phyloP scores from a whole-genome alignment of 345 rosid species.

The Clausena lansium region DNA sequence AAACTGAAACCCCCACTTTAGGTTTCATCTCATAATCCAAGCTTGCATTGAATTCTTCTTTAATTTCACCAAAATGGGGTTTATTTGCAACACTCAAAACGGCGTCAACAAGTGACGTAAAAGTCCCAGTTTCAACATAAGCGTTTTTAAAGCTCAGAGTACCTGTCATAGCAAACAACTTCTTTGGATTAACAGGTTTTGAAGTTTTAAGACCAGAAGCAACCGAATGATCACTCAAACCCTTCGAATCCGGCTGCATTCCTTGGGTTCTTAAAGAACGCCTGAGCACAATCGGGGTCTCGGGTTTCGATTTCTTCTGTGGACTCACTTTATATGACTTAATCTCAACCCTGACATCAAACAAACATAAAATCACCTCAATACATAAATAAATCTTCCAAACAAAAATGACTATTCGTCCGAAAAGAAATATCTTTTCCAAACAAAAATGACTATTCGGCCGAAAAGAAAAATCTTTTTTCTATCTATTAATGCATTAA shows the following conservation, averaged over 20 bases:
- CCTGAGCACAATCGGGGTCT: slow-evolving; percentile 51
- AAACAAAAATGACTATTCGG: background rate
- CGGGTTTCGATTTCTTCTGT: slow-evolving; percentile 42
- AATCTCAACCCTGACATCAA: slow-evolving; percentile 28
- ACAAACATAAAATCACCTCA: background rate
- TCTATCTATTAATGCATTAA: background rate
- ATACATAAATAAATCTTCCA: background rate
- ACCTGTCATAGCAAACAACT: slow-evolving; percentile 29
- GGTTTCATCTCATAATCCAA: slow-evolving; percentile 23
- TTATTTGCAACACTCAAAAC: slow-evolving; percentile 29
- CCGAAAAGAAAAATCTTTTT: background rate
- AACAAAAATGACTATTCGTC: background rate
- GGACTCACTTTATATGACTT: slow-evolving; percentile 44
- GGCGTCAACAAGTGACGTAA: slow-evolving; percentile 30
- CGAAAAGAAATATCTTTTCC: background rate
- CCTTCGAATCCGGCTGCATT: slow-evolving; percentile 55
- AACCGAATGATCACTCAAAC: slow-evolving; percentile 26
- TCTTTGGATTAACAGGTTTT: slow-evolving; percentile 3
- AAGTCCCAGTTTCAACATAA: slow-evolving; percentile 34
- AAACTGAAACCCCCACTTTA: slow-evolving; percentile 3
- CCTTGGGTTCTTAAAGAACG: slow-evolving; percentile 70
- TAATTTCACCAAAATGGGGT: background rate
- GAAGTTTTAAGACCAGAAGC: background rate
- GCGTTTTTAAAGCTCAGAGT: slow-evolving; percentile 53
- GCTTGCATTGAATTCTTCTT: slow-evolving; percentile 28